phyloP scores from a whole-genome alignment of 208 protist genomes.

The Wallacemonas sp. region DNA sequence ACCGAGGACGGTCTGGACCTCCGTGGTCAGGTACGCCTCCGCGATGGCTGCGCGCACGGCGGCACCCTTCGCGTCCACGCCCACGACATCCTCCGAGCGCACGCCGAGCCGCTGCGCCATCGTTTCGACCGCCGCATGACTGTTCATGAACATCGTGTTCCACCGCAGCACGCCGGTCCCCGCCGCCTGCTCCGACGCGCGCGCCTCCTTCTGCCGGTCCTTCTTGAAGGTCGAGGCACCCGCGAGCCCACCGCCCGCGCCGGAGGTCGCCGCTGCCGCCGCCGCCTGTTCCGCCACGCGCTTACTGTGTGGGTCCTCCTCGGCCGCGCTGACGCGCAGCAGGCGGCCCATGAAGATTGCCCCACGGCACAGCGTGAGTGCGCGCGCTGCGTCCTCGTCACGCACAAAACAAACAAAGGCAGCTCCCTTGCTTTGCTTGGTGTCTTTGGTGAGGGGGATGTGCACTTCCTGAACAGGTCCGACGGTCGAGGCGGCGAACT shows the following conservation, averaged over 20 bases:
- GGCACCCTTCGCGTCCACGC: slow-evolving; percentile 59
- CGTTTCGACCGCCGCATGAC: slow-evolving; percentile 63
- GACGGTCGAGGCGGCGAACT: slow-evolving; percentile 74
- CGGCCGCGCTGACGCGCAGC: slow-evolving; percentile 57
- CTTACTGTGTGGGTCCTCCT: slow-evolving; percentile 76
- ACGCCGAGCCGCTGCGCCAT: slow-evolving; percentile 74
- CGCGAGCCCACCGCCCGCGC: slow-evolving; percentile 13
- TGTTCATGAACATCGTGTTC: slow-evolving; percentile 88
- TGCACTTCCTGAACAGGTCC: slow-evolving; percentile 91
- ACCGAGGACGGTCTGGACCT: slow-evolving; percentile 66
- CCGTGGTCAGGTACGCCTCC: slow-evolving; percentile 78
- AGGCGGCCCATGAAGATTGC: slow-evolving; percentile 91
- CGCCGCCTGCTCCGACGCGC: slow-evolving; percentile 11
- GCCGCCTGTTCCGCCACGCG: slow-evolving; percentile 39
- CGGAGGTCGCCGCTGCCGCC: slow-evolving; percentile 22
- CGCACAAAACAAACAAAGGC: slow-evolving; percentile 91
- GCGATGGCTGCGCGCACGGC: slow-evolving; percentile 90
- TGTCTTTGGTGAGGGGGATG: slow-evolving; percentile 93
- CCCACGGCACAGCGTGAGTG: slow-evolving; percentile 69
- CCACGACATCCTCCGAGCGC: slow-evolving; percentile 52
- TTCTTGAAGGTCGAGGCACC: slow-evolving; percentile 68
- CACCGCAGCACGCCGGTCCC: slow-evolving; percentile 27
- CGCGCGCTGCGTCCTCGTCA: slow-evolving; percentile 84
- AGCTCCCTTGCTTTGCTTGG: slow-evolving; percentile 91
- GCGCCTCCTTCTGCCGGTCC: slow-evolving; percentile 35